These are phyloP conservation scores for Tuber indicum DNA, from an alignment of 495 filamentous ascomycete genomes.

Conservation along the genomic window DNA sequence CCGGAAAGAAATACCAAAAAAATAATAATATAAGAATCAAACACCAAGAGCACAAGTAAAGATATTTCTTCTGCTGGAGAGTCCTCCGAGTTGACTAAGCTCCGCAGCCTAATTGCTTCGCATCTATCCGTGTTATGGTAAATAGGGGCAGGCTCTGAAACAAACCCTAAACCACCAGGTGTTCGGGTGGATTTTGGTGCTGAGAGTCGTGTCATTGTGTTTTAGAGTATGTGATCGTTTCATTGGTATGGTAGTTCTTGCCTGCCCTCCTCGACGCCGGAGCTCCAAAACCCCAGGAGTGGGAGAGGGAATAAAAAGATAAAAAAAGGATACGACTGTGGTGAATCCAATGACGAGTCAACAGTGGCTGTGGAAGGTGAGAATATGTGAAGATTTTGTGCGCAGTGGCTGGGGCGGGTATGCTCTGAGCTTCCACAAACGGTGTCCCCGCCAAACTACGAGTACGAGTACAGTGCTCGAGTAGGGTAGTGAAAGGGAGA, in stretches of 20 bases:
- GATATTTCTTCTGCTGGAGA: not conserved
- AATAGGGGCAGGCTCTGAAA: not conserved
- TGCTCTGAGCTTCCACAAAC: not conserved
- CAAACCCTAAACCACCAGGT: slow-evolving; percentile 3
- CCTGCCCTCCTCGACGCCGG: not conserved
- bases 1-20: not conserved
- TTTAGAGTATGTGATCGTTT: not conserved
- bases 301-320: not conserved
- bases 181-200: not conserved
- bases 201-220: not conserved
- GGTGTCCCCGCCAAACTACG: not conserved
- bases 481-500: not conserved
- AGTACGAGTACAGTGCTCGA: too few species aligned
- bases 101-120: not conserved
- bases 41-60: not conserved
- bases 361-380: not conserved
- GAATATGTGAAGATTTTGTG: not conserved
- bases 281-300: too few species aligned
- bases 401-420: not conserved
- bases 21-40: not conserved
- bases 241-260: not conserved
- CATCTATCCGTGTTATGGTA: not conserved
- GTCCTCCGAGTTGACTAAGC: not conserved
- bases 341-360: not conserved
- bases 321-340: not conserved